Evolutionary conservation across 83 land plant species (phyloP).

Genomic region (Picea engelmannii): DNA sequence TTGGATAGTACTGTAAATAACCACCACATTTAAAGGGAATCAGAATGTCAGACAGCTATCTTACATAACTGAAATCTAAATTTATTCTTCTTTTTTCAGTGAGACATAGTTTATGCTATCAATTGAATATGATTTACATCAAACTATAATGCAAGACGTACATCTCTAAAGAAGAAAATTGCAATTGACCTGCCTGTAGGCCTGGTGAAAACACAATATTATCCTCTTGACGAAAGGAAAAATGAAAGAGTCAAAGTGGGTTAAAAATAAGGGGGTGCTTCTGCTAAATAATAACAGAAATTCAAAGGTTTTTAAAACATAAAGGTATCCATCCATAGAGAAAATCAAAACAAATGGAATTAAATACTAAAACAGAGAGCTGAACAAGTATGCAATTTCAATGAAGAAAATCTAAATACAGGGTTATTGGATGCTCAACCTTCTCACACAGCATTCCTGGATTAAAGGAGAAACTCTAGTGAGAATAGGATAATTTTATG

Average conservation of each 20-base stretch:
- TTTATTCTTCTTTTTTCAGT: not conserved
- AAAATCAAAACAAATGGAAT: too few species aligned
- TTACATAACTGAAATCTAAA: too few species aligned
- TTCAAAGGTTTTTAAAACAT: too few species aligned
- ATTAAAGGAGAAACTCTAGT: too few species aligned
- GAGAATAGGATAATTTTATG: too few species aligned
- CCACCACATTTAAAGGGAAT: not conserved
- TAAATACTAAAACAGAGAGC: too few species aligned
- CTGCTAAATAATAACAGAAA: not conserved
- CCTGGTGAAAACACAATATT: not conserved
- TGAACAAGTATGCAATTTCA: too few species aligned
- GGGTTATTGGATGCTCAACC: too few species aligned
- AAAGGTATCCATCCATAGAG: too few species aligned
- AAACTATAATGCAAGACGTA: not conserved
- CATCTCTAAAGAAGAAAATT: not conserved
- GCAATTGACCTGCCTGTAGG: not conserved
- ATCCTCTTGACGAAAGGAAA: not conserved
- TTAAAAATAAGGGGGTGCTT: not conserved
- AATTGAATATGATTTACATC: not conserved
- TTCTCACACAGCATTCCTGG: too few species aligned
- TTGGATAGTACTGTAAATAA: slow-evolving; percentile 78
- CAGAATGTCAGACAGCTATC: not conserved
- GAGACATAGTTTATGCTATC: not conserved
- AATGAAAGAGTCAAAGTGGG: not conserved
- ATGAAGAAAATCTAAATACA: too few species aligned